Evolutionary conservation across 441 rosid genomes (phyloP), one percentile per base, ranked within the genome.

Genomic region (Croton setiger): DNA sequence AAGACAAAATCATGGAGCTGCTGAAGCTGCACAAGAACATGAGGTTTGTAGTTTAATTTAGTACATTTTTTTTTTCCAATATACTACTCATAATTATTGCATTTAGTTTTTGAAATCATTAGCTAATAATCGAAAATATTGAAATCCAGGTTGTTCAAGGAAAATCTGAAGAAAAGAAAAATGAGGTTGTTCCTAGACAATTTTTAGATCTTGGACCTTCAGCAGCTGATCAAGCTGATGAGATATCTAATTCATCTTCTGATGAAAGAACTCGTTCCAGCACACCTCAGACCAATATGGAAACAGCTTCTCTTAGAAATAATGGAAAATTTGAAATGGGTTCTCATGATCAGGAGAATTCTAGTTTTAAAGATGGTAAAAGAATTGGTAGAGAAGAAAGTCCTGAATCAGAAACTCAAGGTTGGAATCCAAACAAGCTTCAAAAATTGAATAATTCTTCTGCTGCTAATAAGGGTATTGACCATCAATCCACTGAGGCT

Each of bases 401-500:
- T 33, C 84, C 88, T 0, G 93, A 87, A 48, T 83, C 93, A 3
- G 91, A 85, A 64, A 48, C 86, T 7, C 86, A 75, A 41, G 78
- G 79, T 1, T 84, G 93, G 95, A 83, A 74, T 71, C 85, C 83
- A 60, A 87, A 75, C 77, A 89, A 88, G 75, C 79, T 64, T 59
- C 78, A 80, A 44, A 88, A 84, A 44, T 56, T 78, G 78, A 75
- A 72, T 4, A 27, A 27, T 27, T 27, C 31, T 27, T 31, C 37
- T 13, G 35, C 54, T 17, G 45, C 60, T 18, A 63, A 53, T 12
- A 80, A 78, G 60, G 45, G 36, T 35, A 71, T 86, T 1, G 95
- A 90, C 41, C 96, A 88, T 45, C 97, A 88, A 63, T 75, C 92
- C 2, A 72, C 84, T 0, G 96, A 90, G 57, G 96, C 97, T 41